A percentile compares a stretch with the other conserved stretches of the same genome.
Conservation (phyloP, 352 stramenopile species). For the Globisporangium paroecandrum region DNA sequence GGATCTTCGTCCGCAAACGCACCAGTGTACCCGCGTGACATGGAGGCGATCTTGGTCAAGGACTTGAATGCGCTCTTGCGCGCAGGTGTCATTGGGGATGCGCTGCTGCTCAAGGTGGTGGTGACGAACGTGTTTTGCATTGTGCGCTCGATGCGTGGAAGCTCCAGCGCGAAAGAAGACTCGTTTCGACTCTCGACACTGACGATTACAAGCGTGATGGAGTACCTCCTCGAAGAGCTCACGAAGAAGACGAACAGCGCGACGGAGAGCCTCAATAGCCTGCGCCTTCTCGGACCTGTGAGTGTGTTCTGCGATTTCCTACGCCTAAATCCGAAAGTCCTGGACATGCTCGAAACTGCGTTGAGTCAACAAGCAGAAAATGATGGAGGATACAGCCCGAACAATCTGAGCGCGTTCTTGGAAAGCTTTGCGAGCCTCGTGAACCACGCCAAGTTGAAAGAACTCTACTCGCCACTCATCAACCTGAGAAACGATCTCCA, state of each 20-base stretch:
- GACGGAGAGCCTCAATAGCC: constrained; percentile 15
- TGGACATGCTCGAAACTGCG: constrained; percentile 39
- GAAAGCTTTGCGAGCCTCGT: constrained; percentile 47
- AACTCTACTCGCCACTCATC: constrained; percentile 36
- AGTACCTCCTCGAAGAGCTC: constrained; percentile 42
- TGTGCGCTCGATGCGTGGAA: constrained; percentile 29
- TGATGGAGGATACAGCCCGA: constrained; percentile 3
- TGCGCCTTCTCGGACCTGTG: constrained; percentile 54
- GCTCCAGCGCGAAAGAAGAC: constrained; percentile 31
- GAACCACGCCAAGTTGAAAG: constrained; percentile 47
- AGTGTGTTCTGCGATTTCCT: constrained; percentile 71
- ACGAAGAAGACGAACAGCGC: constrained; percentile 22
- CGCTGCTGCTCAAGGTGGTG: constrained; percentile 74
- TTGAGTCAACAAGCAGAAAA: constrained; percentile 19
- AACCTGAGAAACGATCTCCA: constrained; percentile 21
- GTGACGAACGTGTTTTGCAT: constrained; percentile 80
- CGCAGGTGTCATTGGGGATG: constrained; percentile 62
- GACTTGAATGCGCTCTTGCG: constrained; percentile 56
- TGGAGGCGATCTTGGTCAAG: constrained; percentile 61
- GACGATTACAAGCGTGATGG: constrained; percentile 43
- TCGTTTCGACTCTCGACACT: constrained; percentile 52
- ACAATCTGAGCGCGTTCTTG: constrained; percentile 33
- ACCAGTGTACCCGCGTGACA: constrained; percentile 54
- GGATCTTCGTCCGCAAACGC: constrained; percentile 5
- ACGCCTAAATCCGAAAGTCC: constrained; percentile 37